Evolutionary conservation across 2,329 filamentous ascomycete species (phyloP), one percentile per base, ranked within the genome.

Genomic region (Colletotrichum sp.): DNA sequence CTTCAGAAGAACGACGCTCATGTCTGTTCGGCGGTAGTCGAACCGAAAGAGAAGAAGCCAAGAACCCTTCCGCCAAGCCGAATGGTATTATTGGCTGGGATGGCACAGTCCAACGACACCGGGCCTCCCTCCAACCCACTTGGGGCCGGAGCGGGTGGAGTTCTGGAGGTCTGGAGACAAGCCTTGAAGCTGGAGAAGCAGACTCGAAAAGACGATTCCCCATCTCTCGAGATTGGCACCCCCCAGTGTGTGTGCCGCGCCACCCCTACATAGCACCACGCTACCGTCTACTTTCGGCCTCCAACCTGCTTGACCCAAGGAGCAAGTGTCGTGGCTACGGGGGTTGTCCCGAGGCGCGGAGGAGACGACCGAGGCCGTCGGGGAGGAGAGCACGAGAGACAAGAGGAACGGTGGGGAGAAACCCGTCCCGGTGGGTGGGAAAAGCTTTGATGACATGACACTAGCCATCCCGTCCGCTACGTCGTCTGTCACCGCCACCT

Each of bases 11-110:
- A 34, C 30, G 10, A 55, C 63, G 70, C 49, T 44, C 39, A 73
- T 44, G 21, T 44, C 57, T 72, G 63, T 65, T 82, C 81, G 80
- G 81, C 78, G 81, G 76, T 78, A 80, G 78, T 80, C 75, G 78
- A 79, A 78, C 80, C 77, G 79, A 80, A 76, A 71, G 62, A 78
- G 65, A 59, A 59, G 26, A 71, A 65, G 68, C 63, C 64, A 71
- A 72, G 64, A 30, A 30, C 28, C 49, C 39, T 49, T 63, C 62
- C 39, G 62, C 60, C 75, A 75, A 71, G 71, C 55, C 66, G 57
- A 52, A 59, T 39, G 71, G 28, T 69, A 24, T 12, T 72, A 69
- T 75, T 76, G 76, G 76, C 67, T 32, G 62, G 76, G 76, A 73
- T 78, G 77, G 77, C 76, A 78, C 72, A 76, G 76, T 76, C 76